These are phyloP conservation scores for Panicum hallii DNA, from an alignment of 202 grass and related monocot species.

Conservation along the genomic window DNA sequence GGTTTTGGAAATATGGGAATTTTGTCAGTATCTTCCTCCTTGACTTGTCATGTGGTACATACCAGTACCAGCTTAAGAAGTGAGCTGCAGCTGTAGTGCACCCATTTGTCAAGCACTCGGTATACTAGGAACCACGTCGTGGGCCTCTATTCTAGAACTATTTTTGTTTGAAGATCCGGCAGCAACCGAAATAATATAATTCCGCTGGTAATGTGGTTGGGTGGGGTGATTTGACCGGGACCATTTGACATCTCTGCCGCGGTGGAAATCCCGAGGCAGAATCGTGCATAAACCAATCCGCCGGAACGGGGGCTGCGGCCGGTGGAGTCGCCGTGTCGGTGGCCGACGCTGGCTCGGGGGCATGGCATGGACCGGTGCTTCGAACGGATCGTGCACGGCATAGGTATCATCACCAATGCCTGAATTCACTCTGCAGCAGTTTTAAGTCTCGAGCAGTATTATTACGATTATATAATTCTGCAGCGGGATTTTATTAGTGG, in stretches of 20 bases:
- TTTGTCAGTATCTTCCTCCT: conserved; percentile 18
- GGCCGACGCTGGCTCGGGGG: conserved; percentile 48
- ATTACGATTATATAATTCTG: background rate
- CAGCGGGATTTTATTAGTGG: background rate
- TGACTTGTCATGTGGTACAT: conserved; percentile 1
- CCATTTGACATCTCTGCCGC: conserved; percentile 44
- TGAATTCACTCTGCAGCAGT: conserved; percentile 43
- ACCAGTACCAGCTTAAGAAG: background rate
- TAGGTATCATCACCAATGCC: conserved; percentile 36
- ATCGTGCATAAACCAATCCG: background rate
- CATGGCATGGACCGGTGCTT: conserved; percentile 14
- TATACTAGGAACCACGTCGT: conserved; percentile 14
- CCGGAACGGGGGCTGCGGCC: conserved; percentile 21
- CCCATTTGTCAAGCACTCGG: background rate
- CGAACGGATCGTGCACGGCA: conserved; percentile 14
- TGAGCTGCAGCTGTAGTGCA: background rate
- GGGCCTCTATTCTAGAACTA: background rate
- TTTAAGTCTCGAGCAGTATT: background rate
- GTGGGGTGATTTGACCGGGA: conserved; percentile 48
- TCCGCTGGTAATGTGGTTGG: conserved; percentile 13
- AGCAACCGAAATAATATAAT: background rate
- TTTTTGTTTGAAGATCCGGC: background rate
- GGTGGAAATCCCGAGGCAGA: conserved; percentile 41
- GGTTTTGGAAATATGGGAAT: background rate
- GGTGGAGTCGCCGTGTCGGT: conserved; percentile 61